Conservation (phyloP, 768 basidiomycete genomes). For the Austroboletus festivus region DNA sequence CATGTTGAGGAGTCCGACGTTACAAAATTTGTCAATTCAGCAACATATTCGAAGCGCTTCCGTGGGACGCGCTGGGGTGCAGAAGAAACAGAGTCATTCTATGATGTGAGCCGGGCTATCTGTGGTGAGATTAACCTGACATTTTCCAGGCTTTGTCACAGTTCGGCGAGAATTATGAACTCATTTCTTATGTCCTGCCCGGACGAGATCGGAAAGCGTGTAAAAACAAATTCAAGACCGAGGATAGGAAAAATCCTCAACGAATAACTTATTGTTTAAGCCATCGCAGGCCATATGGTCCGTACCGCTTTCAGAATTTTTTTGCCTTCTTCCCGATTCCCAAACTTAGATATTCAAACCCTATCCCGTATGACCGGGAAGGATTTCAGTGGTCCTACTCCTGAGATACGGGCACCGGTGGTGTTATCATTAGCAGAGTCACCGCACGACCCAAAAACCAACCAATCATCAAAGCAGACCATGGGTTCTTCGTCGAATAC, state of each 20-base stretch:
- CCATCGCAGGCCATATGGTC: constrained; percentile 74
- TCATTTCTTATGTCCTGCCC: constrained; percentile 82
- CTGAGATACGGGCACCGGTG: constrained; percentile 54
- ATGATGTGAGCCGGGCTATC: constrained; percentile 52
- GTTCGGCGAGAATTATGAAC: constrained; percentile 90
- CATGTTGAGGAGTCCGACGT: constrained; percentile 81
- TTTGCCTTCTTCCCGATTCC: background rate
- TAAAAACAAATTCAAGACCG: constrained; percentile 90
- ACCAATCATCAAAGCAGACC: constrained; percentile 9
- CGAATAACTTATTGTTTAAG: constrained; percentile 74
- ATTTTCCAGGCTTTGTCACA: constrained; percentile 74
- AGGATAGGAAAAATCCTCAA: constrained; percentile 78
- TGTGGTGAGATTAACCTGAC: constrained; percentile 4
- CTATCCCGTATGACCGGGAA: constrained; percentile 80
- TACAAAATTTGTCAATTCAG: constrained; percentile 82
- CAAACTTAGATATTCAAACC: constrained; percentile 59
- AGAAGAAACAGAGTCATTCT: constrained; percentile 89
- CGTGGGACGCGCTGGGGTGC: constrained; percentile 85
- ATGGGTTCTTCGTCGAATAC: constrained; percentile 35
- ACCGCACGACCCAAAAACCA: background rate
- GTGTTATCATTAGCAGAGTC: constrained; percentile 33
- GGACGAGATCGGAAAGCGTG: constrained; percentile 85
- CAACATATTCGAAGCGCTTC: constrained; percentile 74
- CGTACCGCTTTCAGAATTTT: constrained; percentile 20
- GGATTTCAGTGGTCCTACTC: constrained; percentile 79